These are phyloP conservation scores for Sarocladium brachiariae DNA, from an alignment of 2,329 filamentous ascomycete genomes.

Conservation along the genomic window DNA sequence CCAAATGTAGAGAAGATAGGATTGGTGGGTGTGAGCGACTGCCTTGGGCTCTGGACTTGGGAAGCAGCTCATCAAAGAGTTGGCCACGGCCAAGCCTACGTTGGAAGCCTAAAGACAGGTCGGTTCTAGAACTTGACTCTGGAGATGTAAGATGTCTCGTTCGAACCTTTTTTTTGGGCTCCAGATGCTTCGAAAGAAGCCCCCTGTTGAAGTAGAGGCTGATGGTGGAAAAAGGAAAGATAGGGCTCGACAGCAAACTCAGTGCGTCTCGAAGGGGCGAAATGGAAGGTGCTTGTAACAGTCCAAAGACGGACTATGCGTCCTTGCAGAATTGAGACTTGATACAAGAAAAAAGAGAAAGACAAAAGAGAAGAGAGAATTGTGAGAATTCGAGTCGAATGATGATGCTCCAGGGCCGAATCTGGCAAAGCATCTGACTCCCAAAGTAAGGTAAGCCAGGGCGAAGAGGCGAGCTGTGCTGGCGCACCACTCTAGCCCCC, in stretches of 20 bases:
- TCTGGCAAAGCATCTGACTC: not conserved
- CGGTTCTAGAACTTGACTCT: not conserved
- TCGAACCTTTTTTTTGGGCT: not conserved
- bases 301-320: too few relatives aligned
- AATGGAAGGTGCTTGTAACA: too few relatives aligned
- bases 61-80: not conserved
- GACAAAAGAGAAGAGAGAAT: too few relatives aligned
- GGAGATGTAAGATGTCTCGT: not conserved
- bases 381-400: too few relatives aligned
- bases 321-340: too few relatives aligned
- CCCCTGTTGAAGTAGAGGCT: too few relatives aligned
- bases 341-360: too few relatives aligned
- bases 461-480: not conserved
- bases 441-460: not conserved
- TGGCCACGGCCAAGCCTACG: not conserved
- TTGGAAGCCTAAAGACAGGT: not conserved
- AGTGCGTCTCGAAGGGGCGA: too few relatives aligned
- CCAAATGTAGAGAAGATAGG: not conserved
- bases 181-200: too few relatives aligned
- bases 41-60: conserved; percentile 1
- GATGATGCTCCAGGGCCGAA: too few relatives aligned
- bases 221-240: too few relatives aligned
- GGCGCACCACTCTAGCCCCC: not conserved
- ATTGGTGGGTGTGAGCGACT: not conserved
- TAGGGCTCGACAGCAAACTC: too few relatives aligned